Evolutionary conservation across 2,329 filamentous ascomycete species (phyloP).

Genomic region (Tympanopsis confertula): DNA sequence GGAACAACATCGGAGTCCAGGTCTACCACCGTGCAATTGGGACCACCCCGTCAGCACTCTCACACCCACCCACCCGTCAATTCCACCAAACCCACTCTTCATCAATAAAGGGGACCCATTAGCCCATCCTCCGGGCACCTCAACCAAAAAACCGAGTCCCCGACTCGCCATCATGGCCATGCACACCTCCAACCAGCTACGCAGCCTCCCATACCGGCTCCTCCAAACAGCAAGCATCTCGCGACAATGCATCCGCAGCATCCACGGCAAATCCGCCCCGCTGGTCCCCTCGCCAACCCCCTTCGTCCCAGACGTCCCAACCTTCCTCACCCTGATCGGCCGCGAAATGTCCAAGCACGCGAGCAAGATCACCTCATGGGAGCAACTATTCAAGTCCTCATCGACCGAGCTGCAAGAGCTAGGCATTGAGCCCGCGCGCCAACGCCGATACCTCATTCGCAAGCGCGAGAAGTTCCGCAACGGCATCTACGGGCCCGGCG

Average conservation of each 20-base stretch:
- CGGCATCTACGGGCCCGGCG: slow-evolving; percentile 69
- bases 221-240: too few relatives aligned
- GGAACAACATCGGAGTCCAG: too few relatives aligned
- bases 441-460: slow-evolving; percentile 70
- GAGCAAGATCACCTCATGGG: slow-evolving; percentile 81
- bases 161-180: neutral
- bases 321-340: slow-evolving; percentile 85
- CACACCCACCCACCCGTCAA: too few relatives aligned
- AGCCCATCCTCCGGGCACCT: too few relatives aligned
- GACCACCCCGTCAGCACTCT: too few relatives aligned
- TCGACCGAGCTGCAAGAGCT: slow-evolving; percentile 69
- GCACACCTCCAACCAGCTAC: neutral
- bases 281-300: slow-evolving; percentile 61
- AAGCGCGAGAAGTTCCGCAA: slow-evolving; percentile 79
- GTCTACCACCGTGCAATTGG: too few relatives aligned
- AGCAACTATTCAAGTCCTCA: slow-evolving; percentile 72
- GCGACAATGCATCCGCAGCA: neutral
- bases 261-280: neutral
- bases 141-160: too few relatives aligned
- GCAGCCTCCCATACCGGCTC: too few relatives aligned
- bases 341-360: slow-evolving; percentile 73
- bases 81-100: too few relatives aligned
- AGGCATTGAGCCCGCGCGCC: slow-evolving; percentile 75
- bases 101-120: too few relatives aligned
- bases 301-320: slow-evolving; percentile 72